phyloP scores from a whole-genome alignment of 108 stramenopile species.

The Nannochloropsis gaditana region DNA sequence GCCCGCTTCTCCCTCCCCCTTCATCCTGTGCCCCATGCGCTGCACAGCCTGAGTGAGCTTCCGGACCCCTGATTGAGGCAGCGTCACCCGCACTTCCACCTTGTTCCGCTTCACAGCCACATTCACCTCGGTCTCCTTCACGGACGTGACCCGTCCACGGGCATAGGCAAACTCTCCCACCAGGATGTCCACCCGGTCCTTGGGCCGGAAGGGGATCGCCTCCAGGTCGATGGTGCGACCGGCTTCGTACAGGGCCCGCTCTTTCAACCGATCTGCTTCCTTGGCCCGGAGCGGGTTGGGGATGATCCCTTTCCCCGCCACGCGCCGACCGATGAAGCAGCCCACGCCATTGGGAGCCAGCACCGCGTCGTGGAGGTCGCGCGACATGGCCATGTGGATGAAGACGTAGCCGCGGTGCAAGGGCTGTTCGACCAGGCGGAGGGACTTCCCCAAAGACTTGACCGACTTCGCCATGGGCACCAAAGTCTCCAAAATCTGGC shows the following conservation, averaged over 20 bases:
- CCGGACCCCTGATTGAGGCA: neutral
- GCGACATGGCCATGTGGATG: neutral
- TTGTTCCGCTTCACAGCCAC: slow-evolving; percentile 6
- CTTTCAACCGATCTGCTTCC: neutral
- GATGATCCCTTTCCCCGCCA: neutral
- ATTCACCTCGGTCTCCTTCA: neutral
- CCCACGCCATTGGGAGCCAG: neutral
- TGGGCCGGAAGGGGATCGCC: neutral
- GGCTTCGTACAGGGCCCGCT: neutral
- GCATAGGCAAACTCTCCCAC: neutral
- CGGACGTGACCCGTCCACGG: neutral
- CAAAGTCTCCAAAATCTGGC: neutral
- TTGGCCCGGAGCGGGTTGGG: neutral
- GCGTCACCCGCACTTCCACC: neutral
- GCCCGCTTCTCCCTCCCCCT: neutral
- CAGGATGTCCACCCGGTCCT: neutral
- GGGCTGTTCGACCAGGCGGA: neutral
- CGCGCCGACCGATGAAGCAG: slow-evolving; percentile 17
- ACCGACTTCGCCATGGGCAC: slow-evolving; percentile 9
- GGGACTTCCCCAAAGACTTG: neutral
- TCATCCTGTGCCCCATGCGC: neutral
- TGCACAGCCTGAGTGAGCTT: slow-evolving; percentile 2
- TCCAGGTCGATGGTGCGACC: slow-evolving; percentile 15
- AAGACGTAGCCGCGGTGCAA: neutral
- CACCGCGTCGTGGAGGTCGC: neutral